Evolutionary conservation across 2,329 filamentous ascomycete genomes (phyloP), one percentile per base, ranked within the genome.

Genomic region (Ascochyta koolunga): DNA sequence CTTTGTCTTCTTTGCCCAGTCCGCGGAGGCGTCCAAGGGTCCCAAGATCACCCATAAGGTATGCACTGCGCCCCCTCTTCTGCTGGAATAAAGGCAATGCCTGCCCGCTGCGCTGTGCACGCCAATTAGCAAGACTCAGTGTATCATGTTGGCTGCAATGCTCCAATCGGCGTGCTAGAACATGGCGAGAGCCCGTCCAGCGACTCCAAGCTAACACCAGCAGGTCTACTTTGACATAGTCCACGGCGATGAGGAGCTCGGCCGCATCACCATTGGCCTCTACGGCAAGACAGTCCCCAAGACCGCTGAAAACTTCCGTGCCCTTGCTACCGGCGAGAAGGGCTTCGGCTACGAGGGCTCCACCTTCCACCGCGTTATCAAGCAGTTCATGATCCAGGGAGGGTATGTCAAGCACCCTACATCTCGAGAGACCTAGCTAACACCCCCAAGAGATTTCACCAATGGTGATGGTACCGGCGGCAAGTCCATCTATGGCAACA

Each of bases 21-120:
- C 60, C 36, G 53, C 68, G 15, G 68, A 72, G 61, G 70, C 70
- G 48, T 49, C 62, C 21, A 74, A 93, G 81, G 93, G 95, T 40
- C 93, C 91, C 60, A 96, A 95, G 86, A 93, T 97, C 81, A 97
- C 93, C 69, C 83, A 90, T 83, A 96, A 96, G 86, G 91, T 84
- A 74, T 54, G 66, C 36, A 39, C 36, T 16, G 13, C 37, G 21
- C 31, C 22, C 27, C 33, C 21, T 37, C 27, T 38, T 7, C n/a
- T 37, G 24, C 35, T 40, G 22, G 10, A 25, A 15, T 27, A 36
- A 18, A 11, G 2, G 15, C 15, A 10, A 9, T 35, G 15, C 22
- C 19, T 21, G 18, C 16, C 21, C 31, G 13, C 13, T 8, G 37
- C 44, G 33, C 37, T 60, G 29, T 54, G 11, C 25, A 22, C 25